Evolutionary conservation across 2,329 filamentous ascomycete genomes (phyloP).

Genomic region (Botrytis pseudocinerea): DNA sequence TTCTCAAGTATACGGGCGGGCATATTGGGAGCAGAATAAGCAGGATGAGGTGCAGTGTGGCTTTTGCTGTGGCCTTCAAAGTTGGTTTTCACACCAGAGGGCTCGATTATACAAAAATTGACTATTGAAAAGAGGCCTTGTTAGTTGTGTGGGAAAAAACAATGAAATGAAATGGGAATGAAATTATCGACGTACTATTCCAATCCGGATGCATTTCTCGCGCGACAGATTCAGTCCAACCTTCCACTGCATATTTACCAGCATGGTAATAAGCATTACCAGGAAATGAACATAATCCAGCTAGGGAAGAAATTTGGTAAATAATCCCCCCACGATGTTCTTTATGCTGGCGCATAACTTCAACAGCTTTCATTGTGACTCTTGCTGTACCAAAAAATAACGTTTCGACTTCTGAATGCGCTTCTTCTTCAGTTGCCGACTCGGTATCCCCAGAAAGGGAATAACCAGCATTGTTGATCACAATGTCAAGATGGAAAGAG

Average conservation of each 20-base stretch:
- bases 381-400: constrained; percentile 48
- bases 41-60: constrained; percentile 32
- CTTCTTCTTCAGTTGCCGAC: constrained; percentile 40
- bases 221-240: constrained; percentile 43
- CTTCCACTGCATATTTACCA: constrained; percentile 46
- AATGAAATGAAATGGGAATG: neutral
- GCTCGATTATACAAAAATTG: constrained; percentile 46
- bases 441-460: constrained; percentile 56
- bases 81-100: constrained; percentile 46
- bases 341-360: constrained; percentile 43
- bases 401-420: constrained; percentile 45
- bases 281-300: constrained; percentile 42
- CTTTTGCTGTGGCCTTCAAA: constrained; percentile 44
- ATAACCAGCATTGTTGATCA: constrained; percentile 63
- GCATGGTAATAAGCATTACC: constrained; percentile 45
- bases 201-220: constrained; percentile 44
- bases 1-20: constrained; percentile 38
- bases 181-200: constrained; percentile 35
- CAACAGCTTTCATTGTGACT: constrained; percentile 44
- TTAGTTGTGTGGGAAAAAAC: neutral
- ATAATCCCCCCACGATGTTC: constrained; percentile 43
- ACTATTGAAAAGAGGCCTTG: constrained; percentile 34
- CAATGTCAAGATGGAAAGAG: constrained; percentile 58
- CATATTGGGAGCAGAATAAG: constrained; percentile 38
- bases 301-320: constrained; percentile 46